A percentile compares a stretch with the other conserved stretches of the same genome.
These are phyloP conservation scores for Boletus sensibilis DNA, from an alignment of 768 basidiomycete genomes.

Conservation along the genomic window DNA sequence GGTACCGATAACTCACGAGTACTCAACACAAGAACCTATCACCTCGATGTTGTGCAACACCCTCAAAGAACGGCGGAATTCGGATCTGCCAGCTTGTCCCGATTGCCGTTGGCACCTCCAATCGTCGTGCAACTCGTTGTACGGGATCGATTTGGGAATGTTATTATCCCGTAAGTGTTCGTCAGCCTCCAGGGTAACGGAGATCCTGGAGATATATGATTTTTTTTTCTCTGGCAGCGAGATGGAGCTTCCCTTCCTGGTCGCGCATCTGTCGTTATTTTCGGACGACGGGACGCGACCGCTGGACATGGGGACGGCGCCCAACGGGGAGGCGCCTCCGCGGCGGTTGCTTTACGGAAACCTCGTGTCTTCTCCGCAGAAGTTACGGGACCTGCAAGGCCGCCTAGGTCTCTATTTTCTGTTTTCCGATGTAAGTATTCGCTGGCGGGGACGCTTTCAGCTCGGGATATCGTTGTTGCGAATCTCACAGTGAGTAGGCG, in stretches of 20 bases:
- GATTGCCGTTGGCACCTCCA: slow-evolving; percentile 82
- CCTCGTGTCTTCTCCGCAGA: slow-evolving; percentile 78
- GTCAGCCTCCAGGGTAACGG: slow-evolving; percentile 18
- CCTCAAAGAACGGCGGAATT: slow-evolving; percentile 83
- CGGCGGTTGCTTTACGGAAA: slow-evolving; percentile 79
- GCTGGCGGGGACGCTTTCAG: slow-evolving; percentile 72
- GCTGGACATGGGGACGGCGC: slow-evolving; percentile 63
- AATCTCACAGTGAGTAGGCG: slow-evolving; percentile 64
- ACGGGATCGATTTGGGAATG: slow-evolving; percentile 67
- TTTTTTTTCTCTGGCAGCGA: slow-evolving; percentile 50
- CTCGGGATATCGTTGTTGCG: slow-evolving; percentile 71
- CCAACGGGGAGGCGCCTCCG: slow-evolving; percentile 41
- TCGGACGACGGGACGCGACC: slow-evolving; percentile 63
- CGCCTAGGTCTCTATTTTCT: slow-evolving; percentile 83
- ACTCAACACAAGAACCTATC: slow-evolving; percentile 54
- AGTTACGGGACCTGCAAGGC: slow-evolving; percentile 77
- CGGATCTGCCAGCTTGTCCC: slow-evolving; percentile 68
- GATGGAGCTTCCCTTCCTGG: slow-evolving; percentile 81
- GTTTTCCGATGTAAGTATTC: slow-evolving; percentile 88
- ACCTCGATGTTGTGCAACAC: slow-evolving; percentile 83
- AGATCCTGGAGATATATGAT: slow-evolving; percentile 21
- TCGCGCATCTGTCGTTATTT: slow-evolving; percentile 78
- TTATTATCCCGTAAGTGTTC: slow-evolving; percentile 71
- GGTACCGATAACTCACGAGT: slow-evolving; percentile 19
- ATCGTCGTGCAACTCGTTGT: slow-evolving; percentile 78